Evolutionary conservation across 2,329 filamentous ascomycete genomes (phyloP).

Genomic region (Diaporthe sp.): DNA sequence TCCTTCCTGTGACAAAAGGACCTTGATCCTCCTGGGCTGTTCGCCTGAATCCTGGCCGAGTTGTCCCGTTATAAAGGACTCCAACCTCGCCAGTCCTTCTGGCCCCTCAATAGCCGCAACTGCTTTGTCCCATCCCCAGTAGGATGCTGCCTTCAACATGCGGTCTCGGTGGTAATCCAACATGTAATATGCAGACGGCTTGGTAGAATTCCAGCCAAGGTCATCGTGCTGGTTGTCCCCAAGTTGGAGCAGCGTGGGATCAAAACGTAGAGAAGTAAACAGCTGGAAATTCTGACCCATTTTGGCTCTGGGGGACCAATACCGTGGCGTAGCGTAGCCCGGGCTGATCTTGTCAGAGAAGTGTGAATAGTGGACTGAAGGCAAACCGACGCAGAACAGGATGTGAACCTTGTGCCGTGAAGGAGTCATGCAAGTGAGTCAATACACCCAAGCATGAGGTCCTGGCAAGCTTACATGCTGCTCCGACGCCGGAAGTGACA

Average conservation of each 20-base stretch:
- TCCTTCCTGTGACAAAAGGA: conserved; percentile 66
- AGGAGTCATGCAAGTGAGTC: neutral
- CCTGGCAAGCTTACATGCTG: neutral
- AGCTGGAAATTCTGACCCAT: conserved; percentile 67
- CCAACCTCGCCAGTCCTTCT: conserved; percentile 58
- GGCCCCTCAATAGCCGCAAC: conserved; percentile 59
- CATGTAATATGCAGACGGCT: conserved; percentile 80
- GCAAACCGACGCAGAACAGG: neutral
- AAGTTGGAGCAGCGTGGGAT: conserved; percentile 65
- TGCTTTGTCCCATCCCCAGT: conserved; percentile 68
- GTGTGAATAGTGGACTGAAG: neutral
- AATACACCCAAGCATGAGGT: neutral
- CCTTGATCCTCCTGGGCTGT: conserved; percentile 63
- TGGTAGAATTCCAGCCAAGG: conserved; percentile 65
- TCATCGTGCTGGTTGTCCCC: conserved; percentile 52
- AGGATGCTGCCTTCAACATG: conserved; percentile 72
- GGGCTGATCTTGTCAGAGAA: no score
- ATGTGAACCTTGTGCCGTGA: neutral
- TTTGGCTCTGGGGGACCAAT: neutral
- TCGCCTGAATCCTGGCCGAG: conserved; percentile 43
- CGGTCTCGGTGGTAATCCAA: conserved; percentile 83
- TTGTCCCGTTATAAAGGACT: conserved; percentile 51
- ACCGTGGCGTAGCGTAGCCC: neutral
- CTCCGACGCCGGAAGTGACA: conserved; percentile 16
- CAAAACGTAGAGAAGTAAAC: conserved; percentile 80